Percentiles rank a stretch among this genome's conserved stretches.
phyloP scores from a whole-genome alignment of 2,329 filamentous ascomycete species.

The Colletotrichum euphorbiae region DNA sequence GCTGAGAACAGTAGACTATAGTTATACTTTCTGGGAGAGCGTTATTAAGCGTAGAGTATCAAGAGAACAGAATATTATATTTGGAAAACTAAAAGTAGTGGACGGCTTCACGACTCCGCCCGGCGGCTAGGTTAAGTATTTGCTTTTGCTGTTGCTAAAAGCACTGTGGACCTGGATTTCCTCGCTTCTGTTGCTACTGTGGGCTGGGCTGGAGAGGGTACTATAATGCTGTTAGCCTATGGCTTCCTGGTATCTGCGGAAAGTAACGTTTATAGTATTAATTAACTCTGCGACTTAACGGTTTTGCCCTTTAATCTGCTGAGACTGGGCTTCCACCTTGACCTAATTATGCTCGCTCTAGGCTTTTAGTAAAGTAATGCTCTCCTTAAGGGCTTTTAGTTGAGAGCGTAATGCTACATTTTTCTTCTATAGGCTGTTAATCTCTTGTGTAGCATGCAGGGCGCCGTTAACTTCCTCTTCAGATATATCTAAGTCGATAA shows the following conservation, averaged over 20 bases:
- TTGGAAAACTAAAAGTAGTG: not conserved
- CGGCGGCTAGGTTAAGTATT: not conserved
- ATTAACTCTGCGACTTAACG: not conserved
- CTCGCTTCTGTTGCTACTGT: not conserved
- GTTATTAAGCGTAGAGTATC: not conserved
- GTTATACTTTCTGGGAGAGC: too few relatives aligned
- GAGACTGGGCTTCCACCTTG: too few relatives aligned
- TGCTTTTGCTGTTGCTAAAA: not conserved
- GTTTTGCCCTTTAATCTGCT: not conserved
- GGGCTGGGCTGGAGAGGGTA: not conserved
- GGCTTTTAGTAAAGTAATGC: too few relatives aligned
- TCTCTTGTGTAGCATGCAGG: too few relatives aligned
- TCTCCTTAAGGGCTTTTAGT: too few relatives aligned
- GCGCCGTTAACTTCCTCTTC: too few relatives aligned
- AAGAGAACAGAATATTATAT: not conserved
- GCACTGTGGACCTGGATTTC: conserved; percentile 2
- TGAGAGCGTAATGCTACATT: too few relatives aligned
- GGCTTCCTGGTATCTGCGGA: not conserved
- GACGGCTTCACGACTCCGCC: too few relatives aligned
- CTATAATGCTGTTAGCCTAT: not conserved
- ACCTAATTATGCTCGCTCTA: too few relatives aligned
- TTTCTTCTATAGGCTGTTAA: too few relatives aligned
- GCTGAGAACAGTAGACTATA: too few relatives aligned
- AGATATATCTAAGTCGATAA: too few relatives aligned
- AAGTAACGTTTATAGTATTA: not conserved